Evolutionary conservation across 1,284 basidiomycete genomes (phyloP), one percentile per base, ranked within the genome.

Genomic region (Boletus mariae): DNA sequence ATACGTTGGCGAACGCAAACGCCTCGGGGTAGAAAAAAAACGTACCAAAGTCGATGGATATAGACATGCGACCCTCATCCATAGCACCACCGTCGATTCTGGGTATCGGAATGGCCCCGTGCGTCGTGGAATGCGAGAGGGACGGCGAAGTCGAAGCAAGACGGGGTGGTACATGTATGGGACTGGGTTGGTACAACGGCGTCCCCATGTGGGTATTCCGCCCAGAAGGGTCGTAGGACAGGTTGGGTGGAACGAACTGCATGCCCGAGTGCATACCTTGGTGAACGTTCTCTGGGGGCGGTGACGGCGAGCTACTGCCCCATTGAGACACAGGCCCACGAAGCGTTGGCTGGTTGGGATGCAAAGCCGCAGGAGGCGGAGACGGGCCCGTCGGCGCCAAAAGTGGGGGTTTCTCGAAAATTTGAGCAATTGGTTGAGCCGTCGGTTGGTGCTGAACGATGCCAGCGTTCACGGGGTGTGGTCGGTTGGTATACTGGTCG

Each of bases 21-120:
- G 51, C 47, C 20, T 32, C 11, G 26, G 25, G 13, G 23, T 12
- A 8, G 1, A 5, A 31, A 35, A 3, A 25, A 20, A 17, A 71
- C 78, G 59, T 57, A 85, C 87, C 87, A 64, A 91, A 91, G 69
- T 91, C 89, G 59, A 91, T 87, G 4, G 86, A 82, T 25, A 91
- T 76, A 13, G 85, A 87, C 71, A 90, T 76, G 62, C 82, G 85
- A 17, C 83, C 80, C 62, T 86, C 84, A 54, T 85, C 78, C 5
- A 67, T 46, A 2, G 64, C 52, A 0, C 58, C 48, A 11, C 45
- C 31, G 40, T 60, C 56, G 25, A 17, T 47, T n/a, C 47, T 57
- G 5, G 51, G 37, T 25, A 49, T 35, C 20, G 61, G 42, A 8
- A 56, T 40, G 29, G 26, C 15, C 5, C 44, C 31, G 34, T 54